Percentiles rank a stretch among this genome's conserved stretches.
Conservation (phyloP, 1,284 basidiomycete genomes). For the Phenoliferia sp. region DNA sequence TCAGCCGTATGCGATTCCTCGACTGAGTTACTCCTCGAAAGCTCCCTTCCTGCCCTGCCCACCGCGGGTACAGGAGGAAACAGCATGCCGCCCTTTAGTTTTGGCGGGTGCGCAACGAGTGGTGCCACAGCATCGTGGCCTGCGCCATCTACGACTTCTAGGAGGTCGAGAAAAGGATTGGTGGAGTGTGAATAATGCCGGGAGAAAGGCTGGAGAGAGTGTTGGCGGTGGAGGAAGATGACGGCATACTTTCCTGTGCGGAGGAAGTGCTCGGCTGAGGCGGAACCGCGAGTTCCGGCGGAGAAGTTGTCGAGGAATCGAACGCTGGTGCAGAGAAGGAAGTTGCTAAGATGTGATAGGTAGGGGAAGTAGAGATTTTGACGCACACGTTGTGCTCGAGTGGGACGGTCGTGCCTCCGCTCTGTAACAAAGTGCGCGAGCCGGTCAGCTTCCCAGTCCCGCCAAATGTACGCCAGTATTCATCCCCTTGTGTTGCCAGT, state of each 20-base stretch:
- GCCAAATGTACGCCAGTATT: background rate
- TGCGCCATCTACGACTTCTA: conserved; percentile 60
- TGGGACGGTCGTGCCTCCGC: conserved; percentile 91
- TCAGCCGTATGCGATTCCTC: background rate
- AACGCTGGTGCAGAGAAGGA: conserved; percentile 55
- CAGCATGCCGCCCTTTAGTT: background rate
- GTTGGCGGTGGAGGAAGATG: conserved; percentile 96
- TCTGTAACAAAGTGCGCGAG: conserved; percentile 51
- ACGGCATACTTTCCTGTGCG: conserved; percentile 83
- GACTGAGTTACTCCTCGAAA: conserved; percentile 1
- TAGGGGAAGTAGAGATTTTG: background rate
- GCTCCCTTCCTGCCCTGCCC: background rate
- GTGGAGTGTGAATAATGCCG: conserved; percentile 96
- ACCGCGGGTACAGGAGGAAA: conserved; percentile 4
- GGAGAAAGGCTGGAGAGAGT: conserved; percentile 94
- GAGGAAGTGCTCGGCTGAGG: conserved; percentile 96
- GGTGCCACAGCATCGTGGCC: background rate
- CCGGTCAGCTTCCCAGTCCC: conserved; percentile 1
- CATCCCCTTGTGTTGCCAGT: background rate
- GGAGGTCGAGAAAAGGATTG: conserved; percentile 93
- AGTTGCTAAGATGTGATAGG: conserved; percentile 5
- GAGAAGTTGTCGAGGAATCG: conserved; percentile 99
- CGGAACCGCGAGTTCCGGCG: conserved; percentile 93
- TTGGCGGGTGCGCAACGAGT: background rate
- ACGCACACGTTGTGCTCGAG: conserved; percentile 88